Conservation (phyloP, 2,329 filamentous ascomycete genomes). For the Colletotrichum sp. region DNA sequence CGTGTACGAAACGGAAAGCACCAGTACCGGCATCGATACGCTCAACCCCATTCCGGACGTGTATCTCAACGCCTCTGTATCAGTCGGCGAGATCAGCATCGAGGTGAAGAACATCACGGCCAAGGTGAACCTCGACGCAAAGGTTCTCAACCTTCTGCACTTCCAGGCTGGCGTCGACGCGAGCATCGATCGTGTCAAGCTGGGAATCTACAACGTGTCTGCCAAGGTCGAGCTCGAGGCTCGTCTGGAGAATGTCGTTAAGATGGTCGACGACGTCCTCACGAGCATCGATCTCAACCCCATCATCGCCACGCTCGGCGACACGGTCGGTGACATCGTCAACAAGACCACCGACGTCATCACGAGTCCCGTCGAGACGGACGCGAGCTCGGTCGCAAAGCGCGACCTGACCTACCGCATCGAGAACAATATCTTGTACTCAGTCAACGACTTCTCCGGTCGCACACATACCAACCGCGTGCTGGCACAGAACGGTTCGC, state of each 20-base stretch:
- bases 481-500: constrained; percentile 58
- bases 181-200: constrained; percentile 59
- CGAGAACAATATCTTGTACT: constrained; percentile 63
- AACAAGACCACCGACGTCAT: constrained; percentile 30
- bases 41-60: constrained; percentile 59
- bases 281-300: constrained; percentile 66
- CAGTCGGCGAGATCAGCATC: constrained; percentile 63
- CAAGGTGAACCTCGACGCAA: constrained; percentile 64
- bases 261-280: constrained; percentile 64
- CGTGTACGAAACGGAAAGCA: constrained; percentile 59
- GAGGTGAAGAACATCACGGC: constrained; percentile 64
- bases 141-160: constrained; percentile 61
- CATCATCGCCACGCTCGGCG: constrained; percentile 59
- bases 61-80: constrained; percentile 63
- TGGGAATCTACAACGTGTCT: constrained; percentile 62
- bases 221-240: constrained; percentile 65
- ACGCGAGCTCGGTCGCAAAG: constrained; percentile 16
- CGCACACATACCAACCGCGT: constrained; percentile 61
- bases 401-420: constrained; percentile 47
- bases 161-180: constrained; percentile 67
- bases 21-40: constrained; percentile 44
- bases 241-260: constrained; percentile 62
- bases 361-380: constrained; percentile 15
- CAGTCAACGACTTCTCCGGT: constrained; percentile 63
- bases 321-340: constrained; percentile 52